Percentiles rank a stretch among this genome's conserved stretches.
Conservation (phyloP, 768 basidiomycete genomes). For the Kwoniella sp. region DNA sequence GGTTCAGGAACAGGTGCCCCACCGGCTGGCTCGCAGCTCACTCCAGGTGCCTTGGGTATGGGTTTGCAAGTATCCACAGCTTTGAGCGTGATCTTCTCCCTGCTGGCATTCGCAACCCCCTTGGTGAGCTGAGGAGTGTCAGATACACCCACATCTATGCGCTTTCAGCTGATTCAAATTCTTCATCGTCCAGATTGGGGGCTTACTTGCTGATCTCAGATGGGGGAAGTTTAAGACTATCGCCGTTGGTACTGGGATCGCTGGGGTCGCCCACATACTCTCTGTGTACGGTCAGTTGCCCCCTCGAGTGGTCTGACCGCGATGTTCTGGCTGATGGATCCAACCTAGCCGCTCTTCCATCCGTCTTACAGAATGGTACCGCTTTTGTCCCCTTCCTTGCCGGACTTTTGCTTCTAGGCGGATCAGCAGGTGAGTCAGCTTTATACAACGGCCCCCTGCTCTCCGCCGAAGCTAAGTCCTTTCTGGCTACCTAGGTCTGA, state of each 20-base stretch:
- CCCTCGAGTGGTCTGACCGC: too few species aligned
- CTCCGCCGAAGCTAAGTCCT: neutral
- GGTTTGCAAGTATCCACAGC: conserved; percentile 31
- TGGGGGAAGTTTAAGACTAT: conserved; percentile 32
- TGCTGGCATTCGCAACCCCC: conserved; percentile 44
- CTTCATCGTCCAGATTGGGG: conserved; percentile 5
- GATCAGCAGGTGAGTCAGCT: conserved; percentile 21
- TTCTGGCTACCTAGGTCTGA: conserved; percentile 20
- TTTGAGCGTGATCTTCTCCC: conserved; percentile 35
- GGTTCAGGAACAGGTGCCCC: conserved; percentile 39
- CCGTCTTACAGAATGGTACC: conserved; percentile 10
- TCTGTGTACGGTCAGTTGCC: conserved; percentile 20
- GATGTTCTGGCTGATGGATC: neutral
- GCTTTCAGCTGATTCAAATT: neutral
- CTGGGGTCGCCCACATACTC: conserved; percentile 18
- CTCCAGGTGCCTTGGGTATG: conserved; percentile 26
- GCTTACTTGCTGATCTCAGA: conserved; percentile 18
- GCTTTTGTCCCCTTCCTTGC: conserved; percentile 33
- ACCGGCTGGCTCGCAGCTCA: conserved; percentile 20
- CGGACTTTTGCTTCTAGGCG: conserved; percentile 22
- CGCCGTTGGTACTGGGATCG: conserved; percentile 20
- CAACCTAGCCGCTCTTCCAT: conserved; percentile 21
- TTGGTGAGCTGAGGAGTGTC: conserved; percentile 13
- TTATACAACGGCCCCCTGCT: neutral
- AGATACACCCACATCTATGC: too few species aligned